phyloP scores from a whole-genome alignment of 352 stramenopile species.

The Globisporangium uncinulatum region DNA sequence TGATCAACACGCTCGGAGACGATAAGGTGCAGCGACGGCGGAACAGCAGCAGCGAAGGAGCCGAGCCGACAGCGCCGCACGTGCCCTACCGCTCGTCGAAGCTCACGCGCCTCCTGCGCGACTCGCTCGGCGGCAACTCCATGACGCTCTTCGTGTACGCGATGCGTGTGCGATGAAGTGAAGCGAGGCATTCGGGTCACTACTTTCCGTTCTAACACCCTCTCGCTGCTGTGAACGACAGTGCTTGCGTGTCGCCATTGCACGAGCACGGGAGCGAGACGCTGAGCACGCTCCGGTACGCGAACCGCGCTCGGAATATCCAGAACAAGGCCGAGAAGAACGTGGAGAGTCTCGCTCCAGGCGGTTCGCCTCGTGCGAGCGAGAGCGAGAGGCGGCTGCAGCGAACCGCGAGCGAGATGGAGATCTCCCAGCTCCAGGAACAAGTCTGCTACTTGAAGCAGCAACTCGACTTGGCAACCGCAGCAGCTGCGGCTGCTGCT shows the following conservation, averaged over 20 bases:
- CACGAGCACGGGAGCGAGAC: slow-evolving; percentile 48
- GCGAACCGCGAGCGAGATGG: slow-evolving; percentile 27
- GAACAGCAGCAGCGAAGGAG: slow-evolving; percentile 16
- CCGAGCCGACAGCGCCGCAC: slow-evolving; percentile 8
- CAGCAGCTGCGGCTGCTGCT: slow-evolving; percentile 3
- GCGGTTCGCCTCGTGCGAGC: slow-evolving; percentile 3
- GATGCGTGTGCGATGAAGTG: too few relatives aligned
- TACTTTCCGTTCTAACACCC: not conserved
- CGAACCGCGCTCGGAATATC: slow-evolving; percentile 64
- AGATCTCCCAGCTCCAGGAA: slow-evolving; percentile 37
- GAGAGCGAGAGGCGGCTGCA: slow-evolving; percentile 6
- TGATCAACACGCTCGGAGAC: slow-evolving; percentile 53
- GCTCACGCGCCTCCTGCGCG: slow-evolving; percentile 44
- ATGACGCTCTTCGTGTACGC: slow-evolving; percentile 53
- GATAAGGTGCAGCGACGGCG: slow-evolving; percentile 22
- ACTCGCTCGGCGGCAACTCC: slow-evolving; percentile 52
- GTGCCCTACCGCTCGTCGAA: slow-evolving; percentile 52
- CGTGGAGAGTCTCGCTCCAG: slow-evolving; percentile 21
- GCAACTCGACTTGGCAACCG: slow-evolving; percentile 21
- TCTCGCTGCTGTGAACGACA: slow-evolving; percentile 11
- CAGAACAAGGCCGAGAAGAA: slow-evolving; percentile 75
- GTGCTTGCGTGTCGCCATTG: slow-evolving; percentile 61
- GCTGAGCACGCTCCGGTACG: slow-evolving; percentile 66
- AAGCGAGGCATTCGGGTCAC: not conserved
- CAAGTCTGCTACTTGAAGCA: slow-evolving; percentile 35